phyloP scores from a whole-genome alignment of 306 rosid genomes.

The Sphenostylis stenocarpa region DNA sequence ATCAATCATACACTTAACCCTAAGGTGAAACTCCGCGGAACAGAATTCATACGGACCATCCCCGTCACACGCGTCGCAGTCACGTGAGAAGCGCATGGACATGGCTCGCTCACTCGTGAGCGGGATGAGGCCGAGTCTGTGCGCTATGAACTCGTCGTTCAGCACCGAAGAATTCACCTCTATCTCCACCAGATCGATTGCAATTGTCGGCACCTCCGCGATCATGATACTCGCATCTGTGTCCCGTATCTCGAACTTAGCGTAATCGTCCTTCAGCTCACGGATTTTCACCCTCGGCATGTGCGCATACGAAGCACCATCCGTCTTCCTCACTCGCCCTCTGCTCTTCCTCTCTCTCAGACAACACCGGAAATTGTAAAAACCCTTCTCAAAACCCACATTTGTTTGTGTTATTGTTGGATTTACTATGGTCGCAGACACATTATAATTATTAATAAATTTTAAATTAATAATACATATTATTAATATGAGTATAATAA shows the following conservation, averaged over 20 bases:
- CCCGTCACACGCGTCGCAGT: constrained; percentile 97
- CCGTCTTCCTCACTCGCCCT: constrained; percentile 34
- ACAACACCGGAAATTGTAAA: not conserved
- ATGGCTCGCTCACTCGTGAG: constrained; percentile 88
- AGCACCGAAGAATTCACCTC: constrained; percentile 96
- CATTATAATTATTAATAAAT: too few species aligned
- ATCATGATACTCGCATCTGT: constrained; percentile 91
- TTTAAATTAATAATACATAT: too few species aligned
- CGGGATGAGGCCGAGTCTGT: constrained; percentile 89
- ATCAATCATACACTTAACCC: constrained; percentile 72
- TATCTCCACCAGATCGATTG: constrained; percentile 91
- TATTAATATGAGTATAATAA: too few species aligned
- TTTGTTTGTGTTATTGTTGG: too few species aligned
- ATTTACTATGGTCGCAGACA: too few species aligned
- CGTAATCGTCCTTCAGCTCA: constrained; percentile 72
- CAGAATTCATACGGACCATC: constrained; percentile 98
- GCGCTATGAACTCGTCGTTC: constrained; percentile 94
- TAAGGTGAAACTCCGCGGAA: constrained; percentile 94
- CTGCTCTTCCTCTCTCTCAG: not conserved
- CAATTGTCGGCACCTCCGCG: constrained; percentile 90
- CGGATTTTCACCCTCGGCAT: constrained; percentile 84
- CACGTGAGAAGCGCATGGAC: constrained; percentile 99
- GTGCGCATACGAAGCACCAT: constrained; percentile 76
- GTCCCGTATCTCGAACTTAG: constrained; percentile 84
- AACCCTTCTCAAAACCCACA: not conserved